Evolutionary conservation across 805 yeast genomes (phyloP).

Genomic region (Kluyveromyces nonfermentans): DNA sequence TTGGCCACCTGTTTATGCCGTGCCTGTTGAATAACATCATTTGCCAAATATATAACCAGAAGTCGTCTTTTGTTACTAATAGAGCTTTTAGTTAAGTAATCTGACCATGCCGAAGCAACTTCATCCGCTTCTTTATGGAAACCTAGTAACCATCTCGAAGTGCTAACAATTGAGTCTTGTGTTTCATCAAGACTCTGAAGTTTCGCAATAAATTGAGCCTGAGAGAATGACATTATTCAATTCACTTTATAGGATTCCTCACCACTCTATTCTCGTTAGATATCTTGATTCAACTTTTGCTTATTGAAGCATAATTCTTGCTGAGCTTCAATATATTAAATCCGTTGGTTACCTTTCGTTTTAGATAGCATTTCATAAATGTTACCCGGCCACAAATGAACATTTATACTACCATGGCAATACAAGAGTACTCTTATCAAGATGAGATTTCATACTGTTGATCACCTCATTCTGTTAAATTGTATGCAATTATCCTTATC

Average conservation of each 20-base stretch:
- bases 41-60: constrained; percentile 23
- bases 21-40: constrained; percentile 29
- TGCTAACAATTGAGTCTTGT: constrained; percentile 26
- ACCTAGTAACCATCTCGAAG: constrained; percentile 27
- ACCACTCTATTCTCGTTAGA: too few species aligned
- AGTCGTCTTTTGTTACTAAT: constrained; percentile 25
- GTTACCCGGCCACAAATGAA: not conserved
- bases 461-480: not conserved
- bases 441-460: too few species aligned
- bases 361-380: not conserved
- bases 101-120: constrained; percentile 22
- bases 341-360: too few species aligned
- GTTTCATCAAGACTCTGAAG: constrained; percentile 25
- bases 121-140: constrained; percentile 20
- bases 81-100: constrained; percentile 16
- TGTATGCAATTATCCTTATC: too few species aligned
- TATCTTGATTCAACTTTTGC: not conserved
- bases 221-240: constrained; percentile 19
- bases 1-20: constrained; percentile 23
- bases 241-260: not conserved
- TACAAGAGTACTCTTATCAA: too few species aligned
- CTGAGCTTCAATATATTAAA: too few species aligned
- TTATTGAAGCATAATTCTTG: not conserved
- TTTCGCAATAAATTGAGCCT: constrained; percentile 21
- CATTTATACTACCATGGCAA: not conserved